Conservation (phyloP, 2,329 filamentous ascomycete genomes). For the Waltergamsia citrina region DNA sequence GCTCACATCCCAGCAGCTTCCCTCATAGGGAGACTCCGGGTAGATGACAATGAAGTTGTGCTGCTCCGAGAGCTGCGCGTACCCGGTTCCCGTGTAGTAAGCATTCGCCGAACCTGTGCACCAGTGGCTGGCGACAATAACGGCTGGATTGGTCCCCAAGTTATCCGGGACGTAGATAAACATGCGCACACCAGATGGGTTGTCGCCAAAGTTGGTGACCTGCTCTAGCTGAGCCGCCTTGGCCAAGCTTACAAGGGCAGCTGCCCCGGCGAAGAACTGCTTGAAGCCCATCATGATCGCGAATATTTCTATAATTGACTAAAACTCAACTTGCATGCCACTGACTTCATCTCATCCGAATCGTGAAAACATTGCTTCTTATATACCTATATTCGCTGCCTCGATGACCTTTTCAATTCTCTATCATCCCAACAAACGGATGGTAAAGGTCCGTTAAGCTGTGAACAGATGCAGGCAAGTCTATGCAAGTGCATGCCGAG, state of each 20-base stretch:
- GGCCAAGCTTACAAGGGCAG: background rate
- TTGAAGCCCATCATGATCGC: slow-evolving; percentile 1
- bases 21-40: slow-evolving; percentile 40
- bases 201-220: slow-evolving; percentile 7
- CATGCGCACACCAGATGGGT: slow-evolving; percentile 10
- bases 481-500: too few species aligned
- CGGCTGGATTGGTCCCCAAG: slow-evolving; percentile 26
- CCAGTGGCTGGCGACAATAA: slow-evolving; percentile 44
- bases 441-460: too few species aligned
- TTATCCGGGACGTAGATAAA: slow-evolving; percentile 17
- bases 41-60: slow-evolving; percentile 42
- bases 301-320: too few species aligned
- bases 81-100: slow-evolving; percentile 38
- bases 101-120: slow-evolving; percentile 39
- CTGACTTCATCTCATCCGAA: too few species aligned
- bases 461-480: too few species aligned
- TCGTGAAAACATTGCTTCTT: too few species aligned
- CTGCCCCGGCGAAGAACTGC: background rate
- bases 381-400: too few species aligned
- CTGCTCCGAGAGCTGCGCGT: slow-evolving; percentile 29
- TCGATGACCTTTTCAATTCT: too few species aligned
- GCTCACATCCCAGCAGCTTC: slow-evolving; percentile 49
- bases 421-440: too few species aligned
- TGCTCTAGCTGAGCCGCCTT: slow-evolving; percentile 4
- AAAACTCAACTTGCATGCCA: too few species aligned